Evolutionary conservation across 106 monocot species (phyloP).

Genomic region (Alisma plantagoaquatica): DNA sequence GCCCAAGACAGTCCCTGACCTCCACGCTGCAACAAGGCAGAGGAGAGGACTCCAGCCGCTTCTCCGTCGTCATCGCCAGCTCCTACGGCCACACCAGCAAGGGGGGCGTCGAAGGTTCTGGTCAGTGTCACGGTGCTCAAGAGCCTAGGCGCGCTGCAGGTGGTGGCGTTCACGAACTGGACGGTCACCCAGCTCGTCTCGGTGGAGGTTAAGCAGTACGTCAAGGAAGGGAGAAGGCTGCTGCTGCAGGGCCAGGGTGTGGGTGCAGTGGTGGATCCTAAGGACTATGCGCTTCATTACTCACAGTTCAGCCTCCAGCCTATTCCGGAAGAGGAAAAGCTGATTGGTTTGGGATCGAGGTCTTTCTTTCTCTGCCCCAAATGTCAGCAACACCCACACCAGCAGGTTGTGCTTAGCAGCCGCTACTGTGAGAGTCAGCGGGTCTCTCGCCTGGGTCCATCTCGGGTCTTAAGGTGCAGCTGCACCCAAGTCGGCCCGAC

Average conservation of each 20-base stretch:
- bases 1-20: too few relatives aligned
- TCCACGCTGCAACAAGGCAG: too few relatives aligned
- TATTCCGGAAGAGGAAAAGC: conserved; percentile 38
- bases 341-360: conserved; percentile 51
- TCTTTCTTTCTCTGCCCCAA: conserved; percentile 72
- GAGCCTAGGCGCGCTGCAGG: conserved; percentile 55
- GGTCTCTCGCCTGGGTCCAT: too few relatives aligned
- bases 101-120: conserved; percentile 50
- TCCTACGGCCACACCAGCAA: conserved; percentile 10
- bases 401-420: not conserved
- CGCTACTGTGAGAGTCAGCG: too few relatives aligned
- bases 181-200: conserved; percentile 38
- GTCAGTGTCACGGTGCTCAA: conserved; percentile 61
- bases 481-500: too few relatives aligned
- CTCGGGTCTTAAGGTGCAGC: too few relatives aligned
- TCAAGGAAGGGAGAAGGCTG: conserved; percentile 59
- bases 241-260: too few relatives aligned
- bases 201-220: conserved; percentile 42
- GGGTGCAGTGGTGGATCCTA: conserved; percentile 26
- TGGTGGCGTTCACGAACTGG: conserved; percentile 71
- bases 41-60: not conserved
- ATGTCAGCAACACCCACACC: not conserved
- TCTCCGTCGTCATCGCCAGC: not conserved
- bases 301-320: conserved; percentile 72
- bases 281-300: conserved; percentile 61